Conservation (phyloP, 306 rosid species). For the Sicyos baderoa region DNA sequence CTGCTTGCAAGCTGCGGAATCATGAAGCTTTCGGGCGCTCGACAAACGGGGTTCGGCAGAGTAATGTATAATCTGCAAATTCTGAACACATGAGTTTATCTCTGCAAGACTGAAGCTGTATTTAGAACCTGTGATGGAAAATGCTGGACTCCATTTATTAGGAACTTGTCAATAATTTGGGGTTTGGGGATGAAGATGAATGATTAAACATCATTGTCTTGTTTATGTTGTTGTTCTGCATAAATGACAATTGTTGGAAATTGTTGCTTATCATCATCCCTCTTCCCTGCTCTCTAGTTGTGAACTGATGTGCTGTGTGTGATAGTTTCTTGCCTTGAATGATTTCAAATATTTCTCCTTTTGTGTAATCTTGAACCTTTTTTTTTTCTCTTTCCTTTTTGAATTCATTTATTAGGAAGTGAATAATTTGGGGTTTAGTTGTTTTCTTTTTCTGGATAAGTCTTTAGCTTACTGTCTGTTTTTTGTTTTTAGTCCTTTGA, state of each 20-base stretch:
- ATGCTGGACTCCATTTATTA: conserved; percentile 14
- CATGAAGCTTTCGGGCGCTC: conserved; percentile 29
- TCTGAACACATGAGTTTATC: not conserved
- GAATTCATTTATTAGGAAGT: no score
- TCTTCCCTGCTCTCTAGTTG: not conserved
- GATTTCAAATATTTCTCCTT: conserved; percentile 4
- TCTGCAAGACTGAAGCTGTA: conserved; percentile 15
- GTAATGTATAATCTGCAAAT: conserved; percentile 1
- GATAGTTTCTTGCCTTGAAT: conserved; percentile 6
- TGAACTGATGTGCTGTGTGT: conserved; percentile 17
- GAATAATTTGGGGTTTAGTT: no score
- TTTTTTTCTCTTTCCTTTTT: no score
- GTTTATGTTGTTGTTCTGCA: conserved; percentile 17
- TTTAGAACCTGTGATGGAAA: conserved; percentile 20
- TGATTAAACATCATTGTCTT: conserved; percentile 7
- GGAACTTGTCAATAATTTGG: conserved; percentile 7
- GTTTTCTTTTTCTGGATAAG: no score
- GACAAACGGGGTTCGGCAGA: conserved; percentile 1
- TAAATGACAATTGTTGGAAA: conserved; percentile 14
- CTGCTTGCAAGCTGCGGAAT: conserved; percentile 47
- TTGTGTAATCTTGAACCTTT: conserved; percentile 9
- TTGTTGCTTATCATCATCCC: conserved; percentile 12
- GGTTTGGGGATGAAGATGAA: conserved; percentile 10
- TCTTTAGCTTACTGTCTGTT: no score
- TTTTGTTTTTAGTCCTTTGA: no score